Evolutionary conservation across 192 early-diverging fungal species (phyloP), one percentile per base, ranked within the genome.

Genomic region (Phlyctochytrium planicorne): DNA sequence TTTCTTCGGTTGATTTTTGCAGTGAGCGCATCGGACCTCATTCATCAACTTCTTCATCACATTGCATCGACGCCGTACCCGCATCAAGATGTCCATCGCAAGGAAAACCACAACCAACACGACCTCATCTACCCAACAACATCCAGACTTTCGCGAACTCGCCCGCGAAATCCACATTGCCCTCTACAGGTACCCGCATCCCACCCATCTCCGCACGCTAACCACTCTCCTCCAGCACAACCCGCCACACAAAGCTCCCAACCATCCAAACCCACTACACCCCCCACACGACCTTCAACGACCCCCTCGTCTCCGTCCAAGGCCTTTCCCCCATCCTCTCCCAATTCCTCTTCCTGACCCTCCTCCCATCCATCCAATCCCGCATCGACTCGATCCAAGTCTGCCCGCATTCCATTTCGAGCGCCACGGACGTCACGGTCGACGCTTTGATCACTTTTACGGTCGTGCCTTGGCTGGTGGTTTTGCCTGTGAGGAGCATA

Each of bases 251-350:
- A 47, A 47, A 47, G 20, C 40, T 6, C 40, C 20, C 40, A 6
- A 47, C 40, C 40, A 57, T 57, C 55, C 14, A 57, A 57, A 57
- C 55, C 12, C 55, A 57, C 25, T 57, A 57, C 55, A 12, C 6
- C 20, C 27, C 55, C 10, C 6, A 10, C 27, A 27, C 55, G 12
- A 57, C 55, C 10, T 57, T 57, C 55, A 25, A 57, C 25, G 55
- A 57, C 55, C 55, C 55, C 10, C 55, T 57, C 55, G 55, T 57
- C 55, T 57, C 55, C 55, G 55, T 57, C 6, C 55, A 25, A 10
- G 55, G 55, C 55, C 16, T 6, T 14, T 12, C 55, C 10, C 14
- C 55, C 55, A 57, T 57, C 27, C 10, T 57, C 55, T 20, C 12
- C 55, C 55, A 57, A 25, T 57, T 57, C 55, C 10, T 57, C 14